Conservation (phyloP, 352 stramenopile genomes). For the Phytophthora tubulina region DNA sequence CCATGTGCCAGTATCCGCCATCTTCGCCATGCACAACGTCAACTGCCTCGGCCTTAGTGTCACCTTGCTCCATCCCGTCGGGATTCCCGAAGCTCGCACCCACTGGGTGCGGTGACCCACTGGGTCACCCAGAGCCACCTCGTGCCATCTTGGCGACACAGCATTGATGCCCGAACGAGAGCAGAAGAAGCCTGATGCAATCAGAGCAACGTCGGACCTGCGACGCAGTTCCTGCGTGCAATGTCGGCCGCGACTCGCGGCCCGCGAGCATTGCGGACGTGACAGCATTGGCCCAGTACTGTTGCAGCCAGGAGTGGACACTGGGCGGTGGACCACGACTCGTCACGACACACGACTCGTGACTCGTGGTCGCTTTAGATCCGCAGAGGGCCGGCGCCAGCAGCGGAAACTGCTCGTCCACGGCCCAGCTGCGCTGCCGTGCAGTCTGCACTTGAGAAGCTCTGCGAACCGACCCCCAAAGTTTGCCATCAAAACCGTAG, state of each 20-base stretch:
- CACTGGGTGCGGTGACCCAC: too few relatives aligned
- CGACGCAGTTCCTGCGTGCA: background rate
- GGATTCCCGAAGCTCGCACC: too few relatives aligned
- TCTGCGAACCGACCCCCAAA: background rate
- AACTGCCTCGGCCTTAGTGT: slow-evolving; percentile 14
- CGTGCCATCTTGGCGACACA: slow-evolving; percentile 30
- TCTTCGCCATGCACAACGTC: background rate
- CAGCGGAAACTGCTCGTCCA: slow-evolving; percentile 24
- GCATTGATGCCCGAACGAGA: background rate
- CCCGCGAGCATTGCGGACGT: too few relatives aligned
- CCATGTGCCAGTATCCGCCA: background rate
- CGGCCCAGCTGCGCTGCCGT: slow-evolving; percentile 16
- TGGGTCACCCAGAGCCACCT: slow-evolving; percentile 3
- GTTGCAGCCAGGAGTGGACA: too few relatives aligned
- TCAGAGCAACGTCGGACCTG: slow-evolving; percentile 1
- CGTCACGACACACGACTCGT: too few relatives aligned
- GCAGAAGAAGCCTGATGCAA: background rate
- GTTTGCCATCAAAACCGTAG: too few relatives aligned
- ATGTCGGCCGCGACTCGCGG: too few relatives aligned
- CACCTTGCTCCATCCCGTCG: slow-evolving; percentile 16
- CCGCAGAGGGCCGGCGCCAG: background rate
- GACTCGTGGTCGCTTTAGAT: slow-evolving; percentile 1
- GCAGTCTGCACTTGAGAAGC: background rate
- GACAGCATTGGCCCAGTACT: too few relatives aligned
- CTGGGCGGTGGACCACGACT: background rate